Conservation (phyloP, 2,329 filamentous ascomycete species). For the Botrytis cinerea region DNA sequence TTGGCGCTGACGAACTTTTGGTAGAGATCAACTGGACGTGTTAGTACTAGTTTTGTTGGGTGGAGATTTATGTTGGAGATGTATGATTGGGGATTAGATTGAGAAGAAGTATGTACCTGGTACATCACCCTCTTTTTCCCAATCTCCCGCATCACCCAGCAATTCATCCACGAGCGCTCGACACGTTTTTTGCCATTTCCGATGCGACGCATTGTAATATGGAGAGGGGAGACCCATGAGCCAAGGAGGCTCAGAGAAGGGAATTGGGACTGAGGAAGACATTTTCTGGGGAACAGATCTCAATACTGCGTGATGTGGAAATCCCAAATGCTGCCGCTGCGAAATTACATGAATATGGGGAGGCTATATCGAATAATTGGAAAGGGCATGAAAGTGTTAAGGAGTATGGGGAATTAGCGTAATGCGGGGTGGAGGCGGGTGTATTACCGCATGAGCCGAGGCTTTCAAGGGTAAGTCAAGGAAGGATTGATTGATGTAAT, state of each 20-base stretch:
- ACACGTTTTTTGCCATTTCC: slow-evolving; percentile 66
- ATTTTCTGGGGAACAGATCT: not conserved
- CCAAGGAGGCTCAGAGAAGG: slow-evolving; percentile 74
- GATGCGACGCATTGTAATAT: slow-evolving; percentile 68
- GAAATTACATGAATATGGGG: not conserved
- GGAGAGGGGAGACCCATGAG: slow-evolving; percentile 69
- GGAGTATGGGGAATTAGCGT: slow-evolving; percentile 7
- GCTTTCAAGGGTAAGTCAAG: not conserved
- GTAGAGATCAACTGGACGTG: slow-evolving; percentile 50
- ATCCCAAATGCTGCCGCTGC: not conserved
- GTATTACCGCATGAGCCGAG: not conserved
- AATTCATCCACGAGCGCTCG: slow-evolving; percentile 66
- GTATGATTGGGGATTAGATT: not conserved
- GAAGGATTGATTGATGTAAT: not conserved
- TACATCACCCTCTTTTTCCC: slow-evolving; percentile 59
- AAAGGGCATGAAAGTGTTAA: not conserved
- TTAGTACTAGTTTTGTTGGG: slow-evolving; percentile 49
- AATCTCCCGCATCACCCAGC: slow-evolving; percentile 63
- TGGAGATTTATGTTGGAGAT: not conserved
- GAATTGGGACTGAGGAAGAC: slow-evolving; percentile 46
- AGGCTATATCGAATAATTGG: not conserved
- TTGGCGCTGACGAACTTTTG: slow-evolving; percentile 62
- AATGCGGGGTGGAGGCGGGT: not conserved
- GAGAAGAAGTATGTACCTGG: slow-evolving; percentile 18
- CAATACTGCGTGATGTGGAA: not conserved